Base-by-base conservation (phyloP, 352 stramenopile species). In the Peronosclerospora sorghi region DNA sequence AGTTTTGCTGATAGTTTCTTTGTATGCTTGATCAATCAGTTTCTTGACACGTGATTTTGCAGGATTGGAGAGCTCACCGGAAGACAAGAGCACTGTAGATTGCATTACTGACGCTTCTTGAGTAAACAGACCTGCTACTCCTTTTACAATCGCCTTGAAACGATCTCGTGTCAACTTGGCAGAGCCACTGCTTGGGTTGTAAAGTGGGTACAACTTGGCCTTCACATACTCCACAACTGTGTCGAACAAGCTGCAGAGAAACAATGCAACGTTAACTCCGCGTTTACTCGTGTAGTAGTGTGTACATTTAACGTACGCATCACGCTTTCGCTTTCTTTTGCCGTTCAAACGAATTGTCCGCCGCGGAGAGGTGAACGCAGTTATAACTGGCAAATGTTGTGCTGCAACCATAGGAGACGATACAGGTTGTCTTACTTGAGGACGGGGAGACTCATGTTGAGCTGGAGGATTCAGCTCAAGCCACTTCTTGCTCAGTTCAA, bases 61-160 rank as follows among this genome's bases (percentile, higher is more conserved):
- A 3, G 85, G 46, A 32, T 48, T 62, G 5, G 74, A 70, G 2
- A 91, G 44, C 38, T 81, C 54, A 5, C 59, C 60, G 2, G 45
- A 62, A 17, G 46, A 17, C 1, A 71, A 28, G 5, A 82, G 30
- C 10, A 86, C 40, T 2, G 59, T 41, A 35, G 76, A 88, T 48
- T 86, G 65, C 63, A 85, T 79, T 7, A 54, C 47, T 5, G 45
- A 45, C n/a, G 68, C 62, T 50, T 92, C 76, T 17, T 54, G 37
- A 4, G 63, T 61, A 49, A 92, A 92, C 17, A 72, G 26, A 8
- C 72, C 47, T 4, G 65, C 32, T 5, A 86, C 75, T 50, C 84
- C 54, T 50, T 83, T 87, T 1, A 87, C 74, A 21, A 92, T 79
- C n/a, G 41, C 30, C 37, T 86, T 92, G 49, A 87, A 92, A 0